Evolutionary conservation across 106 monocot genomes (phyloP), one percentile per base, ranked within the genome.

Genomic region (Dendrobium nobile): DNA sequence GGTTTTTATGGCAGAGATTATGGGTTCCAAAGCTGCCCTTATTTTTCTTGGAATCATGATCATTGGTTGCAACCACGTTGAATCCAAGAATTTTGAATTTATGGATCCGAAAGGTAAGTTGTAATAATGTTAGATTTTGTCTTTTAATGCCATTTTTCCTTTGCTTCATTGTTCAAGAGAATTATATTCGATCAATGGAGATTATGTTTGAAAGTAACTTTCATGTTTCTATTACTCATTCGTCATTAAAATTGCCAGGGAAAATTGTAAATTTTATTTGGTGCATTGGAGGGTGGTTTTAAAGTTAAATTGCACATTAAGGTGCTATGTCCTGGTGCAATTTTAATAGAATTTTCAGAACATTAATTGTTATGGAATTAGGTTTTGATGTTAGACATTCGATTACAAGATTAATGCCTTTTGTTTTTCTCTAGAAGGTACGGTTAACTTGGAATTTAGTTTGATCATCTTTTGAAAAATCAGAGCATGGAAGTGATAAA

Each of bases 11-110:
- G 5, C 43, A 74, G 74, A 28, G 41, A 74, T 41, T 27, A 74
- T 74, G 74, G 42, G 18, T 74, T n/a, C 17, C 5, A 74, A 74
- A 43, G 17, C 33, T 0, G 41, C 74, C 41, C 42, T 74, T 42
- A 43, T 43, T 74, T 19, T 74, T 1, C 74, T 74, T 43, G 42
- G 16, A 33, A n/a, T 74, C 74, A 74, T 74, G 74, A 19, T 74
- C 42, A 41, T 74, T 43, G 40, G 41, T 8, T 74, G 41, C 43
- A 41, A 19, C 18, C 9, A 20, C 4, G 6, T 43, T 74, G 74
- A 74, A 43, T 27, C 74, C 74, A 74, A n/a, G 5, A 17, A 41
- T 18, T 0, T 74, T 27, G 41, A 43, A 19, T 42, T 43, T 19
- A 33, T 43, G 43, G 74, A 74, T 74, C 20, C 43, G 40, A 18